Conservation (phyloP, 2,329 filamentous ascomycete genomes). For the Neopestalotiopsis sp. region DNA sequence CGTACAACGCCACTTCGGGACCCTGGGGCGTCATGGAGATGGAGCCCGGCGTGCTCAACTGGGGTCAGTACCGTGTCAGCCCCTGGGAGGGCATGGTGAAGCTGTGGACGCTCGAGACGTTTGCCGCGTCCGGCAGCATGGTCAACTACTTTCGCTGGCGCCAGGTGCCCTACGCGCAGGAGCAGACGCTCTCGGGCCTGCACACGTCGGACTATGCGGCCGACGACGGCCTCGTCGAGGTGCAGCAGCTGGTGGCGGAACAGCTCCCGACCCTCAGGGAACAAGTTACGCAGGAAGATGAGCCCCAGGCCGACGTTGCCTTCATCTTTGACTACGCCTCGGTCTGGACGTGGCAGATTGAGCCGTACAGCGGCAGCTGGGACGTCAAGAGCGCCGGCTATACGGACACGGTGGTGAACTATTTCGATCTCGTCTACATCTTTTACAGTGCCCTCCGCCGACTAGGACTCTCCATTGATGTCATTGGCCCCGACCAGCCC, state of each 20-base stretch:
- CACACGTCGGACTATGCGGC: constrained; percentile 26
- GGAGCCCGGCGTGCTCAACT: constrained; percentile 32
- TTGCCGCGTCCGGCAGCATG: constrained; percentile 26
- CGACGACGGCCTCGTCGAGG: constrained; percentile 27
- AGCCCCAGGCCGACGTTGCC: constrained; percentile 26
- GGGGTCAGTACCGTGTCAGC: constrained; percentile 28
- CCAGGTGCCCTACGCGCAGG: constrained; percentile 30
- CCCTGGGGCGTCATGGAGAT: constrained; percentile 32
- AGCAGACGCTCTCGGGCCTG: constrained; percentile 30
- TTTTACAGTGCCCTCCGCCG: constrained; percentile 30
- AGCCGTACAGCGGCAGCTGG: constrained; percentile 31
- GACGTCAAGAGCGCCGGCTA: constrained; percentile 25
- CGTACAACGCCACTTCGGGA: constrained; percentile 24
- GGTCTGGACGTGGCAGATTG: constrained; percentile 28
- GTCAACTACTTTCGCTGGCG: constrained; percentile 33
- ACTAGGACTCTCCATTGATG: constrained; percentile 29
- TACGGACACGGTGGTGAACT: constrained; percentile 22
- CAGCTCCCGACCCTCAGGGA: constrained; percentile 25
- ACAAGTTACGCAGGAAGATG: constrained; percentile 6
- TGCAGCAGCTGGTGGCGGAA: constrained; percentile 23
- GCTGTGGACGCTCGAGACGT: constrained; percentile 30
- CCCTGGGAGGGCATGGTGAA: constrained; percentile 28
- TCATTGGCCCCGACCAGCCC: constrained; percentile 26
- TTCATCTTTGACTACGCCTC: constrained; percentile 30
- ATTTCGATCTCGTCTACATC: constrained; percentile 26